These are phyloP conservation scores for Russula griseocarnosa DNA, from an alignment of 768 basidiomycete genomes.

Conservation along the genomic window DNA sequence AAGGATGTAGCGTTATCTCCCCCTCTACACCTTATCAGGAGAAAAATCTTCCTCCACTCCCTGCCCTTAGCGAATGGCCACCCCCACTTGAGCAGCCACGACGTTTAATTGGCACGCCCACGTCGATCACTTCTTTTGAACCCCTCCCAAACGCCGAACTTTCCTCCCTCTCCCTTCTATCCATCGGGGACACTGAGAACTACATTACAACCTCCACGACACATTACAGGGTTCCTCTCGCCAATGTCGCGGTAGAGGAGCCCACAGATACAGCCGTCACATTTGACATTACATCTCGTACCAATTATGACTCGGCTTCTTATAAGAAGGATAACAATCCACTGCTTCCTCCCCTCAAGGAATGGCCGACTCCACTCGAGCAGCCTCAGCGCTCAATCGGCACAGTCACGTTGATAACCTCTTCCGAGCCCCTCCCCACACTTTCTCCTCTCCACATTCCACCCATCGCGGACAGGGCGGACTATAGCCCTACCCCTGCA, in stretches of 20 bases:
- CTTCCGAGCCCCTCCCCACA: slow-evolving; percentile 71
- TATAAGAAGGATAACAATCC: slow-evolving; percentile 51
- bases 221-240: slow-evolving; percentile 29
- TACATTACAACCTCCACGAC: slow-evolving; percentile 26
- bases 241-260: slow-evolving; percentile 25
- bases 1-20: slow-evolving; percentile 33
- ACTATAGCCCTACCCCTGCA: slow-evolving; percentile 27
- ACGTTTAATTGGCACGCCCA: slow-evolving; percentile 17
- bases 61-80: slow-evolving; percentile 69
- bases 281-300: too few relatives aligned
- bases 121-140: slow-evolving; percentile 54
- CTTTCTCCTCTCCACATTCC: slow-evolving; percentile 49
- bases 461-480: slow-evolving; percentile 43
- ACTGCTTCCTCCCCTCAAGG: slow-evolving; percentile 56
- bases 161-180: slow-evolving; percentile 45
- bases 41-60: slow-evolving; percentile 57
- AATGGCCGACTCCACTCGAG: slow-evolving; percentile 50
- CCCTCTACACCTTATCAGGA: slow-evolving; percentile 35
- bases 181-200: slow-evolving; percentile 42
- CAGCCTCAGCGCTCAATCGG: slow-evolving; percentile 23
- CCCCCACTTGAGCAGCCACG: slow-evolving; percentile 31
- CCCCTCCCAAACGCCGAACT: slow-evolving; percentile 64
- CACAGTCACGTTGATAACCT: slow-evolving; percentile 40
- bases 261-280: slow-evolving; percentile 8
- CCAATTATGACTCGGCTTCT: slow-evolving; percentile 8